Base-by-base conservation (phyloP, 192 early-diverging fungal species). In the Mortierella hygrophila region DNA sequence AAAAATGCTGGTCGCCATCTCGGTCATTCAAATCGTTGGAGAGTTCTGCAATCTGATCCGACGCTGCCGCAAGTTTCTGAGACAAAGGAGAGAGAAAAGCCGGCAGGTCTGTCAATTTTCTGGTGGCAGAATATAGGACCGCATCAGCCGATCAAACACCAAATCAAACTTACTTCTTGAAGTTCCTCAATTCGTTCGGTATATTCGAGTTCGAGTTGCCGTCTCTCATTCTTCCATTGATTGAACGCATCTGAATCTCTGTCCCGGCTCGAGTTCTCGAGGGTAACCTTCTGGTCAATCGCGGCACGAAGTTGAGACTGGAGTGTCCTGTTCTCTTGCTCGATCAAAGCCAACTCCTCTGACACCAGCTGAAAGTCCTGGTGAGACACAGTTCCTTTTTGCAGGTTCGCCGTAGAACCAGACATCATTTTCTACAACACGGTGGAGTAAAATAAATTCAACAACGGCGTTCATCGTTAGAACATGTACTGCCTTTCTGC, bases 11-110 rank as follows among this genome's bases (percentile, higher is more conserved):
- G 11, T 85, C 76, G 5, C 42, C 57, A n/a, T 90, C 89, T 4
- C 89, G 88, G 10, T 88, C 89, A 69, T 82, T 41, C 29, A 88
- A 44, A n/a, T 79, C 80, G 23, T 75, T 74, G 7, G 57, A 72
- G 18, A 90, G 74, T 8, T 86, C 81, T 8, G 79, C 68, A 49
- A 90, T 85, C 70, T 86, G 82, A 32, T 82, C 78, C 52, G 73
- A 70, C 2, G 85, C 82, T 1, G 54, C 76, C 21, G 65, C 73
- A 29, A 87, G 79, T 87, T 87, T 77, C 82, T 89, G 47, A 16
- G 49, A 20, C 49, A 52, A 52, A 47, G 38, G 70, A 16, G 47
- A 32, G 70, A 65, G 49, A 32, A 70, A 29, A 29, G 29, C 4
- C 46, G 74, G 2, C 13, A 26, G 16, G 29, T 38, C 26, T 20